A percentile compares a stretch with the other conserved stretches of the same genome.
These are phyloP conservation scores for Penicillium turbatum DNA, from an alignment of 495 filamentous ascomycete species.

Conservation along the genomic window DNA sequence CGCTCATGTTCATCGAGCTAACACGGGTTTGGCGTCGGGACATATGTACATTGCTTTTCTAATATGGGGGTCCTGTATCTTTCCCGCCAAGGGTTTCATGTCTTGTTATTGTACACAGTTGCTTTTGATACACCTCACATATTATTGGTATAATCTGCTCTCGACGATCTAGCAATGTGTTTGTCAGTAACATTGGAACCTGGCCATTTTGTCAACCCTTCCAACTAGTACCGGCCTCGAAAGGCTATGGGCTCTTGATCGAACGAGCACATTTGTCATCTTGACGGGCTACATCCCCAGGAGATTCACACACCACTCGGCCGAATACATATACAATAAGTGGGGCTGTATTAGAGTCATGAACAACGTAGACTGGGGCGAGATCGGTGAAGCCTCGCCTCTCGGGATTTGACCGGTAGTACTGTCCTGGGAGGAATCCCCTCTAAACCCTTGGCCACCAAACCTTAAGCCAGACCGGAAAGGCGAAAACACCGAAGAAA, in stretches of 20 bases:
- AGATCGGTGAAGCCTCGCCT: not conserved
- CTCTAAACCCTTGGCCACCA: not conserved
- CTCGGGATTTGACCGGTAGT: slow-evolving; percentile 8
- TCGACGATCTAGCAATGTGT: not conserved
- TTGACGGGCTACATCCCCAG: no score
- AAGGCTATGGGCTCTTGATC: not conserved
- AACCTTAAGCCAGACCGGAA: not conserved
- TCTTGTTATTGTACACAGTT: slow-evolving; percentile 11
- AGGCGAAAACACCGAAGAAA: not conserved
- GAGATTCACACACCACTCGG: not conserved
- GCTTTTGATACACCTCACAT: slow-evolving; percentile 3
- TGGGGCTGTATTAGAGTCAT: not conserved
- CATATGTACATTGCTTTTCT: slow-evolving; percentile 18
- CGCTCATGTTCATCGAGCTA: slow-evolving; percentile 10
- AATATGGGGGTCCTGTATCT: slow-evolving; percentile 9
- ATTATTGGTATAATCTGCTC: not conserved
- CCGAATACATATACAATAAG: not conserved
- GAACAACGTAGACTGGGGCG: not conserved
- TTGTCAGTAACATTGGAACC: not conserved
- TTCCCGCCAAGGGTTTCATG: not conserved
- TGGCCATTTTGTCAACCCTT: no score
- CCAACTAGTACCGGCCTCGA: not conserved
- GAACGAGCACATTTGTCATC: no score
- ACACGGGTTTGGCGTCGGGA: slow-evolving; percentile 13
- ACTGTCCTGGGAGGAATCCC: not conserved